Percentiles rank a stretch among this genome's conserved stretches.
Evolutionary conservation across 257 asterid genomes (phyloP).

Genomic region (Solanum paucissectum): DNA sequence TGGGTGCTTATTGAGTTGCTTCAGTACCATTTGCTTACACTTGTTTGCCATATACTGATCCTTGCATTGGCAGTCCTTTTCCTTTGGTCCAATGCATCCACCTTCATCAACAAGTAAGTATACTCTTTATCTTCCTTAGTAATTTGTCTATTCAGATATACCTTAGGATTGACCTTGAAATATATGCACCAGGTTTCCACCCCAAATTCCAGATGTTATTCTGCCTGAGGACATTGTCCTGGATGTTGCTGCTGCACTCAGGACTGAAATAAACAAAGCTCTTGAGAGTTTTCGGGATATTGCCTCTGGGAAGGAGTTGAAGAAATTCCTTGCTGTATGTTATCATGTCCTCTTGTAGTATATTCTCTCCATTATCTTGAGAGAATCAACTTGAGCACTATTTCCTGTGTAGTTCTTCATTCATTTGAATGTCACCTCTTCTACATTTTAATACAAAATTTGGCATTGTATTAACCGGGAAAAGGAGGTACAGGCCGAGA

Average conservation of each 20-base stretch:
- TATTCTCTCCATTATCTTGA: too few species aligned
- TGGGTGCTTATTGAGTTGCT: conserved; percentile 88
- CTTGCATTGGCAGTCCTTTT: conserved; percentile 53
- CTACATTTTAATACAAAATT: too few species aligned
- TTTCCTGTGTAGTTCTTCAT: too few species aligned
- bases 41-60: conserved; percentile 70
- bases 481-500: too few species aligned
- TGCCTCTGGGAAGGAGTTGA: too few species aligned
- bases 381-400: too few species aligned
- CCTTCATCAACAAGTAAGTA: conserved; percentile 65
- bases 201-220: conserved; percentile 41
- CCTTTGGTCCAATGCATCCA: conserved; percentile 74
- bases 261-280: conserved; percentile 62
- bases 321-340: too few species aligned
- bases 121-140: background rate
- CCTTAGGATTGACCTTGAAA: background rate
- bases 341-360: too few species aligned
- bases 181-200: conserved; percentile 50
- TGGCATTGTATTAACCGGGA: too few species aligned
- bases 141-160: background rate
- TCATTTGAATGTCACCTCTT: too few species aligned
- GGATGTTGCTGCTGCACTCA: conserved; percentile 61
- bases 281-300: background rate
- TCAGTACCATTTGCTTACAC: conserved; percentile 73
- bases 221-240: conserved; percentile 59